Evolutionary conservation across 169 alveolate species (phyloP), one percentile per base, ranked within the genome.

Genomic region (Eimeria sp.): DNA sequence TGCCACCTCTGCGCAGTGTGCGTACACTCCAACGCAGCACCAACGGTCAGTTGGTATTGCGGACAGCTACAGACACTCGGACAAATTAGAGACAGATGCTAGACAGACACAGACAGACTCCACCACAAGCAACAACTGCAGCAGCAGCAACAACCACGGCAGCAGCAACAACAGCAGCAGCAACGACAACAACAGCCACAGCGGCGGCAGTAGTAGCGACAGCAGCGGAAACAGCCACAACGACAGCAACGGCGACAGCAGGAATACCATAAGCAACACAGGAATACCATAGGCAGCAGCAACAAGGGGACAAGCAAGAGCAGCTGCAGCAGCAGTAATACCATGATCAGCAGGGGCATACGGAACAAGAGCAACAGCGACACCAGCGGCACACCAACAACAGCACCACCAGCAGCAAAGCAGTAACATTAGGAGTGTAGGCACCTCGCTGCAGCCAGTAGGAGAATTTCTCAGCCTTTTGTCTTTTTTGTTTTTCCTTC

Each of bases 391-490:
- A 34, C 40, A 34, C 40, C 57, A 6, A 75, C 49, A 22, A 10
- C 87, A 75, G 57, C 87, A 18, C 57, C 30, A 34, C n/a, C 61
- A 40, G 13, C 87, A 75, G 87, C 54, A 75, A 54, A 14, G 34
- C 14, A 14, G 57, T 11, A 34, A 34, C 34, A 75, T 25, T 5
- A 18, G 34, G 40, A 18, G 78, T 27, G 4, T 67, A 11, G 45
- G 22, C 49, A 94, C 96, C 96, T 84, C 51, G 75, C 84, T 94
- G 96, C n/a, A 94, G 61, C 96, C 96, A 94, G 95, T 63, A 94
- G 49, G 57, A 61, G 70, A 61, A 76, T 5, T 76, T 40, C 73
- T 94, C 96, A 4, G 86, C 13, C 27, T 94, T 94, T 65, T 83
- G 94, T 57, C 96, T 30, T 34, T 65, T 58, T 51, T 86, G 83